These are phyloP conservation scores for Colletotrichum plurivorum DNA, from an alignment of 2,329 filamentous ascomycete species.

Conservation along the genomic window DNA sequence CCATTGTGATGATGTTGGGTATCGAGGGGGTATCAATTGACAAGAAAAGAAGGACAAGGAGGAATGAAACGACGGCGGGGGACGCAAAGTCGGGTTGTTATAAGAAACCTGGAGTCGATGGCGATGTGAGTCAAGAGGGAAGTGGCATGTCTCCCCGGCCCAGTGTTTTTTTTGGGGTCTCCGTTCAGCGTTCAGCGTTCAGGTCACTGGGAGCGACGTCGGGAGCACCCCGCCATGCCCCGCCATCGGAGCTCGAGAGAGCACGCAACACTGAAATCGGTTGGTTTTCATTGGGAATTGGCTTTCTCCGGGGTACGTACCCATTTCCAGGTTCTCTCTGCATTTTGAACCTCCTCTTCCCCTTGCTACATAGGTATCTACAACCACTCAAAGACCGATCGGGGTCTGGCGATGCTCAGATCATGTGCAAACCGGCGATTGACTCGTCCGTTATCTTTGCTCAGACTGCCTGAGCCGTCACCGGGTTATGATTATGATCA, in stretches of 20 bases:
- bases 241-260: slow-evolving; percentile 39
- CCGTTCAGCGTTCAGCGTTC: no score
- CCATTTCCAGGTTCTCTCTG: background rate
- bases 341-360: background rate
- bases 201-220: slow-evolving; percentile 30
- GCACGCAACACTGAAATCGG: slow-evolving; percentile 6
- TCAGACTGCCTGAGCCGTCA: background rate
- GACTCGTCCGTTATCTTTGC: background rate
- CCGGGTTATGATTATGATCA: no score
- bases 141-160: slow-evolving; percentile 31
- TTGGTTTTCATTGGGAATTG: background rate
- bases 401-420: slow-evolving; percentile 14
- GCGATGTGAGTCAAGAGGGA: slow-evolving; percentile 39
- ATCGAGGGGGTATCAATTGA: slow-evolving; percentile 24
- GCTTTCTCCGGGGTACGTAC: background rate
- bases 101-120: slow-evolving; percentile 5
- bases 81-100: slow-evolving; percentile 18
- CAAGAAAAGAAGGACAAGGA: background rate
- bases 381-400: slow-evolving; percentile 21
- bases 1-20: slow-evolving; percentile 31
- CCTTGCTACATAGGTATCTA: background rate
- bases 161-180: slow-evolving; percentile 25
- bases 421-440: background rate
- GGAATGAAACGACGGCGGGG: background rate
- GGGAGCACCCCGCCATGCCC: slow-evolving; percentile 42